A percentile compares a stretch with the other conserved stretches of the same genome.
Conservation (phyloP, 2,329 filamentous ascomycete species). For the Diaporthe sp. region DNA sequence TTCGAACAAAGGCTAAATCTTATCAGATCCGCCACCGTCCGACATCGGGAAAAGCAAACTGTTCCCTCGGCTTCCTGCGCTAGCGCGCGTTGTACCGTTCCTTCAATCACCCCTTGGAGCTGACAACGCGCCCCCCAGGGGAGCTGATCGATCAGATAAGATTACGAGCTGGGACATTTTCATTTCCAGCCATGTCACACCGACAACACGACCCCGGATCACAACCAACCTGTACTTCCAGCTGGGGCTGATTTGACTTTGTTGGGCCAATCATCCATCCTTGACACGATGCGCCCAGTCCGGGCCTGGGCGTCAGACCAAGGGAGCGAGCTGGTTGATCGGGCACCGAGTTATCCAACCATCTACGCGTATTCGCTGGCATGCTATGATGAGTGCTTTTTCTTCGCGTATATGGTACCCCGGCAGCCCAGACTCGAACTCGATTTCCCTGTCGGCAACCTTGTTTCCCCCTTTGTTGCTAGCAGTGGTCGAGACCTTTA, state of each 20-base stretch:
- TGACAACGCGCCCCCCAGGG: background rate
- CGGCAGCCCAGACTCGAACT: background rate
- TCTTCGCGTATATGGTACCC: background rate
- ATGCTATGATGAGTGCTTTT: background rate
- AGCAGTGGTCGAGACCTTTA: background rate
- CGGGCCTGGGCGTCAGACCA: background rate
- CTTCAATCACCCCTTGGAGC: background rate
- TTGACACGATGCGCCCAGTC: background rate
- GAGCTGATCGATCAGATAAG: conserved; percentile 39
- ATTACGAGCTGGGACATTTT: conserved; percentile 23
- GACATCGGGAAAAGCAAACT: conserved; percentile 15
- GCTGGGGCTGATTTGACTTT: background rate
- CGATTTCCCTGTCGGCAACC: background rate
- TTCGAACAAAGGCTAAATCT: conserved; percentile 5
- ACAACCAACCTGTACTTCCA: background rate
- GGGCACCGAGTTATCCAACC: background rate
- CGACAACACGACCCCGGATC: background rate
- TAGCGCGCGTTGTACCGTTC: background rate
- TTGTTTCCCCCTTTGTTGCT: background rate
- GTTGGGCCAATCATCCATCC: conserved; percentile 9
- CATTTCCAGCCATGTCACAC: conserved; percentile 22
- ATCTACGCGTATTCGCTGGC: background rate
- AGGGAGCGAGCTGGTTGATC: background rate
- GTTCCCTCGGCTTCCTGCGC: background rate
- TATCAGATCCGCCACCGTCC: conserved; percentile 31